phyloP scores from a whole-genome alignment of 2,329 filamentous ascomycete species.

The Keithomyces neogunnii region DNA sequence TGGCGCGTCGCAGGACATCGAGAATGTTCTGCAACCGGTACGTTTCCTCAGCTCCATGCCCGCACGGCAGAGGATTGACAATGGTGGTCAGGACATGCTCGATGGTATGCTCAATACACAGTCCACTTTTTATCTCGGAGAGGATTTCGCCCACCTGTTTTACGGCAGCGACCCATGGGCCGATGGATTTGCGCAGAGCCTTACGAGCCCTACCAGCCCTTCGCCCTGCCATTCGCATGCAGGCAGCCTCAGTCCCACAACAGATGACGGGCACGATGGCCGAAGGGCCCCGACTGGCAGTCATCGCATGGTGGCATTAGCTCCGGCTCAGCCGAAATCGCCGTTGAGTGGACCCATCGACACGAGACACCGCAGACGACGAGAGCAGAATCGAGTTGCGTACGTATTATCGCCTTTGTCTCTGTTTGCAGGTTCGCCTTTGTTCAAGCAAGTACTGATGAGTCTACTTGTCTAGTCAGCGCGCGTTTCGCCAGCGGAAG shows the following conservation, averaged over 20 bases:
- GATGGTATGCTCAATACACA: neutral
- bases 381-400: neutral
- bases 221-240: neutral
- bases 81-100: neutral
- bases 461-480: neutral
- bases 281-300: neutral
- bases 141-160: neutral
- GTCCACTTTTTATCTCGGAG: neutral
- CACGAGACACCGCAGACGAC: neutral
- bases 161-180: neutral
- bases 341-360: neutral
- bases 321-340: neutral
- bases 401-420: neutral
- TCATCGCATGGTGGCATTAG: neutral
- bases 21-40: neutral
- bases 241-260: neutral
- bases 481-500: neutral
- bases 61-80: neutral
- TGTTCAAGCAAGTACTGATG: neutral
- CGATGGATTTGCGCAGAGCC: neutral
- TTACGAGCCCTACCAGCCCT: neutral
- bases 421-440: neutral
- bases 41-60: neutral
- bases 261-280: neutral
- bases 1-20: neutral